Evolutionary conservation across 2,329 filamentous ascomycete species (phyloP).

Genomic region (Trichoderma asperellum): DNA sequence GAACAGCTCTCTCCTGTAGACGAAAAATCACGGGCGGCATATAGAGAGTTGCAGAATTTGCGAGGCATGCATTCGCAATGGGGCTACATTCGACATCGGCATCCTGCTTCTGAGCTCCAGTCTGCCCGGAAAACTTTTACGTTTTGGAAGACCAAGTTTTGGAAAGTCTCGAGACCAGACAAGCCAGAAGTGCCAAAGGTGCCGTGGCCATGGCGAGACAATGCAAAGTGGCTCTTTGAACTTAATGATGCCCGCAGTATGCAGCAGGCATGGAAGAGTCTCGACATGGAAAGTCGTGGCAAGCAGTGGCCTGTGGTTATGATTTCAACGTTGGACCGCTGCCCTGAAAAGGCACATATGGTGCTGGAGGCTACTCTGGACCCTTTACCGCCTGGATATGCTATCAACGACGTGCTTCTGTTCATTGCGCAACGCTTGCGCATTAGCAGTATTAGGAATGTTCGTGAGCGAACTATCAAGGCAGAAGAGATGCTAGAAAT

Average conservation of each 20-base stretch:
- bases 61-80: conserved; percentile 37
- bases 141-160: conserved; percentile 39
- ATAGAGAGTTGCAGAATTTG: conserved; percentile 1
- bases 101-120: conserved; percentile 33
- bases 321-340: conserved; percentile 42
- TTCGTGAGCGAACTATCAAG: conserved; percentile 34
- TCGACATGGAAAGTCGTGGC: conserved; percentile 36
- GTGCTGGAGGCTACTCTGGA: conserved; percentile 47
- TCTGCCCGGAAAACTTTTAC: conserved; percentile 35
- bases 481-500: conserved; percentile 41
- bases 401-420: conserved; percentile 43
- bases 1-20: conserved; percentile 14
- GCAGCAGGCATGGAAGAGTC: conserved; percentile 40
- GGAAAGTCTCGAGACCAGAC: conserved; percentile 30
- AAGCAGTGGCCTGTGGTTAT: conserved; percentile 42
- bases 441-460: conserved; percentile 29
- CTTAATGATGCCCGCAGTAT: conserved; percentile 39
- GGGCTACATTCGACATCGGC: conserved; percentile 40
- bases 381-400: conserved; percentile 44
- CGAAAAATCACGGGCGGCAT: neutral
- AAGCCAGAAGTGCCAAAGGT: conserved; percentile 26
- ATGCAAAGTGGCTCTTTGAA: conserved; percentile 40
- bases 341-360: conserved; percentile 39
- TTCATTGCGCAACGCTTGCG: conserved; percentile 38
- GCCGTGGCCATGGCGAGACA: conserved; percentile 37